Evolutionary conservation across 176 grass and related monocot species (phyloP).

Genomic region (Coix lacrymajobi): DNA sequence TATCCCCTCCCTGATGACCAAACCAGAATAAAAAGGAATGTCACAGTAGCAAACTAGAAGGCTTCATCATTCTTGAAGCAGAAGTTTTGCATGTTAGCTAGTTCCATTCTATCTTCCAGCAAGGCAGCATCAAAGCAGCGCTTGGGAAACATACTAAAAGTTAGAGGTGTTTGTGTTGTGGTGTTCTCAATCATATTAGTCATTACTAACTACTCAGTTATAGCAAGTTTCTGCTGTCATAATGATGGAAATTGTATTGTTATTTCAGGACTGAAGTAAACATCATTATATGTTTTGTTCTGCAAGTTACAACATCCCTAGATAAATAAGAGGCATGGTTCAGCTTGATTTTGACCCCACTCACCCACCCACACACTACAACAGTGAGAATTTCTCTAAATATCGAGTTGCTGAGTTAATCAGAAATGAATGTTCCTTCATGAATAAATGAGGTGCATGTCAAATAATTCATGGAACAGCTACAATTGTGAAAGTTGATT

Average conservation of each 20-base stretch:
- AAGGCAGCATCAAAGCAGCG: not conserved
- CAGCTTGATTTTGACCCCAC: not conserved
- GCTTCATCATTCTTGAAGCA: not conserved
- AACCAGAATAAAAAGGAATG: conserved; percentile 1
- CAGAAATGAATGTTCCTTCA: not conserved
- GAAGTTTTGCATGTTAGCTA: not conserved
- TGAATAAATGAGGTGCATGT: not conserved
- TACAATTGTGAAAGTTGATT: not conserved
- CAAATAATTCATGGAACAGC: not conserved
- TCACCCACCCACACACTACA: no score
- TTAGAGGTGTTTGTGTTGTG: not conserved
- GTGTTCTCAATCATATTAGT: not conserved
- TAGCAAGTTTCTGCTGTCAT: not conserved
- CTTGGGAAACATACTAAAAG: not conserved
- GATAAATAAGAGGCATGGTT: conserved; percentile 6
- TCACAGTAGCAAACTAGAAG: not conserved
- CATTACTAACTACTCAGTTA: not conserved
- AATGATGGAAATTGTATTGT: not conserved
- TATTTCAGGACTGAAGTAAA: not conserved
- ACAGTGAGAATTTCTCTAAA: not conserved
- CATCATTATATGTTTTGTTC: not conserved
- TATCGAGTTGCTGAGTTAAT: not conserved
- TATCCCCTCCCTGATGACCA: not conserved
- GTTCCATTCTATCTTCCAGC: conserved; percentile 10
- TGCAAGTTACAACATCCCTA: not conserved